phyloP scores from a whole-genome alignment of 176 grass and related monocot genomes.

The Miscanthus lutarioriparius region DNA sequence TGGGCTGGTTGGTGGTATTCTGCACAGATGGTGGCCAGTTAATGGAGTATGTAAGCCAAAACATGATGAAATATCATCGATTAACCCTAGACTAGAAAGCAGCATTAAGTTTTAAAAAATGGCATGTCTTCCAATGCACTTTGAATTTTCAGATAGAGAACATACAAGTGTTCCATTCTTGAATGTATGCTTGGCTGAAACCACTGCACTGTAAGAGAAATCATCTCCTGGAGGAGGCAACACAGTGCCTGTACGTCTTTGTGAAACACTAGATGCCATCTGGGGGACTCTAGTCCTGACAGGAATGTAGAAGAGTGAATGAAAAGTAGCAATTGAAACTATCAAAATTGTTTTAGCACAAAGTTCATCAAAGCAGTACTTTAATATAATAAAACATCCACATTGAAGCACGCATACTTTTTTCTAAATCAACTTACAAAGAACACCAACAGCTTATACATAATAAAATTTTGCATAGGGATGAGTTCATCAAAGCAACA shows the following conservation, averaged over 20 bases:
- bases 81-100: constrained; percentile 9
- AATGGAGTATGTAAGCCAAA: constrained; percentile 26
- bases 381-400: constrained; percentile 13
- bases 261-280: constrained; percentile 70
- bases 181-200: constrained; percentile 55
- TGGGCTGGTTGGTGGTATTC: constrained; percentile 59
- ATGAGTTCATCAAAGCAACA: constrained; percentile 15
- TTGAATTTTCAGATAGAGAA: constrained; percentile 16
- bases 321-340: constrained; percentile 12
- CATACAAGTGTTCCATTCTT: constrained; percentile 75
- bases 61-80: constrained; percentile 26
- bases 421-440: not conserved
- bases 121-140: constrained; percentile 1
- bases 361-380: constrained; percentile 6
- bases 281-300: constrained; percentile 95
- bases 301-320: constrained; percentile 31
- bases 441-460: not conserved
- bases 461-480: not conserved
- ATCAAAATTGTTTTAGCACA: constrained; percentile 16
- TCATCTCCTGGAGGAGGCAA: constrained; percentile 86
- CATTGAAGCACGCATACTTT: not conserved
- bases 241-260: constrained; percentile 70
- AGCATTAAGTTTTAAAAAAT: not conserved
- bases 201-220: constrained; percentile 56
- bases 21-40: constrained; percentile 42